Evolutionary conservation across 176 grass and related monocot species (phyloP).

Genomic region (Hordeum vulgare): DNA sequence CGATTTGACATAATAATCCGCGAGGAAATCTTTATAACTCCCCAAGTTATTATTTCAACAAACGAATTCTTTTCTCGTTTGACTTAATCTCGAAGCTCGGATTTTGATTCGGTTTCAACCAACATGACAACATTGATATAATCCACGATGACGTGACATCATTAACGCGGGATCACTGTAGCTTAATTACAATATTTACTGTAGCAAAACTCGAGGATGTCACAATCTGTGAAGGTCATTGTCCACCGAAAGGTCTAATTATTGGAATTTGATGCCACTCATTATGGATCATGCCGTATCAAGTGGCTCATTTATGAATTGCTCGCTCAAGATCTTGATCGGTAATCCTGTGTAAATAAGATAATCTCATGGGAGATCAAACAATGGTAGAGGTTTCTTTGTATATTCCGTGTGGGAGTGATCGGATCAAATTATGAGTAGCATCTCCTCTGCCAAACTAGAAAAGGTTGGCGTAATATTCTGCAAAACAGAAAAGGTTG

Average conservation of each 20-base stretch:
- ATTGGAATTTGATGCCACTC: not conserved
- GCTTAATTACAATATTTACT: too few species aligned
- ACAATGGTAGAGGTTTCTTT: not conserved
- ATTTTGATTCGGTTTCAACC: too few species aligned
- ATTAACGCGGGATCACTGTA: too few species aligned
- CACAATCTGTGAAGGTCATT: not conserved
- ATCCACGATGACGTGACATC: too few species aligned
- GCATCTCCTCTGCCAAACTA: not conserved
- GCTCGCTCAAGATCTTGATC: not conserved
- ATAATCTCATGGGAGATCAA: not conserved
- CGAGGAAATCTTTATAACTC: too few species aligned
- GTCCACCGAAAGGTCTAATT: constrained; percentile 27
- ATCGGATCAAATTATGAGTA: not conserved
- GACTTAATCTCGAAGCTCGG: too few species aligned
- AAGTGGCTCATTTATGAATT: not conserved
- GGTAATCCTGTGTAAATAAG: not conserved
- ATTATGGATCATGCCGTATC: not conserved
- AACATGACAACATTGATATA: too few species aligned
- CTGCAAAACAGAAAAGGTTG: not conserved
- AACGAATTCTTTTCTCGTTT: too few species aligned
- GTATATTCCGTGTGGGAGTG: not conserved
- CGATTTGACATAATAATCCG: too few species aligned
- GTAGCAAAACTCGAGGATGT: too few species aligned
- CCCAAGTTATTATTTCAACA: too few species aligned
- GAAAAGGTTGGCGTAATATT: not conserved